Conservation (phyloP, 768 basidiomycete species). For the Lactifluus echinatus region DNA sequence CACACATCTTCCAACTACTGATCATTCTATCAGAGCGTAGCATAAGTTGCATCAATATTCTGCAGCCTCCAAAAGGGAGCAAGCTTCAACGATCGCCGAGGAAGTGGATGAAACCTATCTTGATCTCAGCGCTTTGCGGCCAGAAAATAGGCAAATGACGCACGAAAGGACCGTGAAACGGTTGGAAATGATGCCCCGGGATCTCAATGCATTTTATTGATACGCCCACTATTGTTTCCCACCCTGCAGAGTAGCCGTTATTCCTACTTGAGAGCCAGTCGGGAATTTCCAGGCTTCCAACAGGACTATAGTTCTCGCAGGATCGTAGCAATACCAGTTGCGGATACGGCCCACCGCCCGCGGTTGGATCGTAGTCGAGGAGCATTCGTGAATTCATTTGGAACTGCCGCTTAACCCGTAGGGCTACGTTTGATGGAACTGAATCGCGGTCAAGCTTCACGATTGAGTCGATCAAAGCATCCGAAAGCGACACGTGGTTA, state of each 20-base stretch:
- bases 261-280: conserved; percentile 45
- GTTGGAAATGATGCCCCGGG: conserved; percentile 58
- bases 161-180: conserved; percentile 46
- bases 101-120: conserved; percentile 6
- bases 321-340: conserved; percentile 48
- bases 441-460: conserved; percentile 28
- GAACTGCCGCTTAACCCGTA: conserved; percentile 42
- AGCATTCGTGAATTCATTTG: conserved; percentile 40
- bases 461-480: conserved; percentile 40
- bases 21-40: not conserved
- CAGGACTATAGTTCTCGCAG: conserved; percentile 34
- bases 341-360: conserved; percentile 23
- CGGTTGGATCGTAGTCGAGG: conserved; percentile 34
- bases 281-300: conserved; percentile 32
- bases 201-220: conserved; percentile 42
- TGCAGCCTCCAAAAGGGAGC: conserved; percentile 3
- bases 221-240: conserved; percentile 37
- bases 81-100: conserved; percentile 11
- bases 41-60: not conserved
- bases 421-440: conserved; percentile 26
- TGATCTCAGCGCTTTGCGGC: not conserved
- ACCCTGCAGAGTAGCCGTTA: conserved; percentile 31
- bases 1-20: not conserved
- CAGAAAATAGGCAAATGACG: conserved; percentile 19
- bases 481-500: conserved; percentile 43